Base-by-base conservation (phyloP, 495 filamentous ascomycete species). In the Tuber umbilicatum region DNA sequence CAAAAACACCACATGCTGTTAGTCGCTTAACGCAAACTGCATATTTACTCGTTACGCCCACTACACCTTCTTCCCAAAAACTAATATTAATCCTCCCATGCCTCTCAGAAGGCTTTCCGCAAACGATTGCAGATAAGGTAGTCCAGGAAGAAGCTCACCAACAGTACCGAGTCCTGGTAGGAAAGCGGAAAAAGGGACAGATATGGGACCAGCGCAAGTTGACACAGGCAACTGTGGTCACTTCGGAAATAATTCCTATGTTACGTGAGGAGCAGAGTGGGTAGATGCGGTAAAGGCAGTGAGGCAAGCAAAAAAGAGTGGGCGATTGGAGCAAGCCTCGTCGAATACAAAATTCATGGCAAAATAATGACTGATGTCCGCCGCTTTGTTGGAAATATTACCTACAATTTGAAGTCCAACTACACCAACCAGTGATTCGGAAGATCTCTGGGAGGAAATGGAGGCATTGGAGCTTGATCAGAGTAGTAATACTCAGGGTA, bases 31-130 rank as follows among this genome's bases (percentile, higher is more conserved):
- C 1, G 5, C 21, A 7, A 50, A 50, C 21, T n/a, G 19, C 21
- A 0, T 50, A 50, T 6, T 50, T 0, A 0, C 2, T n/a, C 0
- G 1, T 50, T 0, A n/a, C 45, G 0, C 17, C 0, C 21, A 10
- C 0, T n/a, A 50, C 21, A 1, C 1, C 21, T 1, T n/a, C 7
- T 7, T 50, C 45, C 45, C 7, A 9, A 50, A 0, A 50, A 1
- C 6, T n/a, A 0, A n/a, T 9, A 50, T 7, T 1, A 7, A 50
- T 50, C 5, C 21, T 50, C 2, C 9, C 21, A 0, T 5, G 45
- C 45, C 21, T 50, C 0, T 0, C 7, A n/a, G 45, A n/a, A 50
- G 21, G 21, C 0, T 50, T 50, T 50, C 45, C 23, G 21, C 6
- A 23, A 50, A 50, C 45, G 2, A 50, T 50, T 50, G 45, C 45